Base-by-base conservation (phyloP, 1,284 basidiomycete species). In the Neolentinus lepideus region DNA sequence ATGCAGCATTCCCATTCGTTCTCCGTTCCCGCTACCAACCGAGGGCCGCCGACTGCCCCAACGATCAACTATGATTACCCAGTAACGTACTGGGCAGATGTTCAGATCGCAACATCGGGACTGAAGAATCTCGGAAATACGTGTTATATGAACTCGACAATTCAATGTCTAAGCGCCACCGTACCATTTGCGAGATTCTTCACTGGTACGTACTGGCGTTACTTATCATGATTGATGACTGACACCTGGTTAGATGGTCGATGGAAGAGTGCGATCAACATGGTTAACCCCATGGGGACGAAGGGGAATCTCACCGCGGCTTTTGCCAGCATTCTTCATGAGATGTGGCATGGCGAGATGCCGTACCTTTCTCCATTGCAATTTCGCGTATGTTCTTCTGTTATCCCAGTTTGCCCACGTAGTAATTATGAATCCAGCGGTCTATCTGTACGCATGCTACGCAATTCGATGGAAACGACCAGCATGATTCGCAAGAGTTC, bases 401-500 rank as follows among this genome's bases (percentile, higher is more conserved):
- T 21, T 29, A 25, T 50, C 47, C 11, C 8, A 16, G 14, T 56
- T 58, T 57, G 64, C 61, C 25, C 43, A 29, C 48, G 27, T 22
- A 36, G 14, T n/a, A 6, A 25, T 19, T 25, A 35, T 56, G 31
- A 55, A n/a, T n/a, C n/a, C 45, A 94, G 88, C 85, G 84, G 75
- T 86, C 88, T n/a, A 89, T 98, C 61, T 90, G 90, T 61, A 74
- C 75, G 53, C 87, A 92, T 60, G 93, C 92, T n/a, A 75, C 81
- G 1, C 92, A 94, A 67, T 99, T 98, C 69, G 82, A 84, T 25
- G 94, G 94, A 0, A 84, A 88, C 12, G 91, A 96, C 59, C 96
- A 99, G 71, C 96, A 99, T 66, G 96, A 99, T 71, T 96, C 93
- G 22, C 96, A 98, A 71, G 96, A 99, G 73, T 96, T 98, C 71